These are phyloP conservation scores for Tricladium varicosporioides DNA, from an alignment of 2,329 filamentous ascomycete genomes.

Conservation along the genomic window DNA sequence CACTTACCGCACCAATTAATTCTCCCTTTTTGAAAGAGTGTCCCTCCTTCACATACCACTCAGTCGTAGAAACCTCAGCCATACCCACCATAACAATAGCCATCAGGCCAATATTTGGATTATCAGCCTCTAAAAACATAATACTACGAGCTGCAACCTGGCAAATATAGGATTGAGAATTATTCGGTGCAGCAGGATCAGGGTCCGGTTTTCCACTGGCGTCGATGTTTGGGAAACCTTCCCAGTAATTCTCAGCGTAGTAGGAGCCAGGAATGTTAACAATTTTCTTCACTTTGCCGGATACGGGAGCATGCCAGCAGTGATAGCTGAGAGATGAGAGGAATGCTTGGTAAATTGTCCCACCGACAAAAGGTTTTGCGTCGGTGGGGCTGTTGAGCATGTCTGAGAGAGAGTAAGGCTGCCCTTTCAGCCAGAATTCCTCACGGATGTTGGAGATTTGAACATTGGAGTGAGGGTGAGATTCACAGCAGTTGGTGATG, in stretches of 20 bases:
- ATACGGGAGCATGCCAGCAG: slow-evolving; percentile 69
- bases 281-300: slow-evolving; percentile 56
- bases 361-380: slow-evolving; percentile 55
- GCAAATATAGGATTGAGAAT: slow-evolving; percentile 65
- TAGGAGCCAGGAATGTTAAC: slow-evolving; percentile 64
- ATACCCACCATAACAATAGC: slow-evolving; percentile 71
- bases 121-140: slow-evolving; percentile 70
- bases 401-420: slow-evolving; percentile 63
- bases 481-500: slow-evolving; percentile 66
- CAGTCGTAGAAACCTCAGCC: slow-evolving; percentile 73
- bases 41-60: slow-evolving; percentile 66
- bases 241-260: slow-evolving; percentile 56
- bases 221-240: slow-evolving; percentile 24
- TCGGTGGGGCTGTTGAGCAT: slow-evolving; percentile 59
- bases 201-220: slow-evolving; percentile 7
- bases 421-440: slow-evolving; percentile 66
- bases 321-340: slow-evolving; percentile 67
- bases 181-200: slow-evolving; percentile 38
- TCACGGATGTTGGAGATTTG: slow-evolving; percentile 53
- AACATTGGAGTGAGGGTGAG: slow-evolving; percentile 52
- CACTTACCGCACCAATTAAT: background rate
- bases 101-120: slow-evolving; percentile 65
- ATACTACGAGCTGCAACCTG: slow-evolving; percentile 67
- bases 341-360: slow-evolving; percentile 70
- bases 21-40: slow-evolving; percentile 68